Evolutionary conservation across 2,329 filamentous ascomycete species (phyloP).

Genomic region (Cadophora luteo-olivacea): DNA sequence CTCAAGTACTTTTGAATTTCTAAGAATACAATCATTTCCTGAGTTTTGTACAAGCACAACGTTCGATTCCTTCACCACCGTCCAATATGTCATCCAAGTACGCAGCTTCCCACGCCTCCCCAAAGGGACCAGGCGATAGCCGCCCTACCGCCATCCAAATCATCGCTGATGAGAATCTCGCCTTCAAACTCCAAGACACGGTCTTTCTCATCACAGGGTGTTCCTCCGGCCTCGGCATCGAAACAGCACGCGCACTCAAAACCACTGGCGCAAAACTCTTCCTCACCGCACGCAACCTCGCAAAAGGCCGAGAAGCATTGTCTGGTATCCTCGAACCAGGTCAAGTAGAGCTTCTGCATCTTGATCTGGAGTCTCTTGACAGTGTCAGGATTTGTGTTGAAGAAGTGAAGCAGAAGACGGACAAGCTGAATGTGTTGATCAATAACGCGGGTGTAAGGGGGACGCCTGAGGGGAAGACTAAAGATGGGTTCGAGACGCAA

Average conservation of each 20-base stretch:
- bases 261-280: slow-evolving; percentile 21
- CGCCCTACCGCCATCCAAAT: too few relatives aligned
- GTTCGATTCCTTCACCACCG: too few relatives aligned
- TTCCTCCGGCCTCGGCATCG: slow-evolving; percentile 23
- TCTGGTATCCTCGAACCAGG: slow-evolving; percentile 49
- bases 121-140: too few relatives aligned
- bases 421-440: slow-evolving; percentile 2
- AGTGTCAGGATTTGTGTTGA: background rate
- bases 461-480: background rate
- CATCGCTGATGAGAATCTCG: too few relatives aligned
- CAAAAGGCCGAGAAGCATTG: slow-evolving; percentile 9
- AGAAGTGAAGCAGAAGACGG: background rate
- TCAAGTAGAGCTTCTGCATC: slow-evolving; percentile 44
- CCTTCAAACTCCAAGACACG: too few relatives aligned
- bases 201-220: slow-evolving; percentile 7
- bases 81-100: too few relatives aligned
- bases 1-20: too few relatives aligned
- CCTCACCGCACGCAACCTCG: slow-evolving; percentile 16
- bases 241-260: slow-evolving; percentile 17
- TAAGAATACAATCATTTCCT: too few relatives aligned
- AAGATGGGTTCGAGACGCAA: slow-evolving; percentile 1
- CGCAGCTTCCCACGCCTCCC: too few relatives aligned
- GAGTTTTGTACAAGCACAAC: too few relatives aligned
- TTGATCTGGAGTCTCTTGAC: slow-evolving; percentile 42
- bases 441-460: slow-evolving; percentile 9